Evolutionary conservation across 768 basidiomycete species (phyloP).

Genomic region (Lanmaoa pseudosensibilis): DNA sequence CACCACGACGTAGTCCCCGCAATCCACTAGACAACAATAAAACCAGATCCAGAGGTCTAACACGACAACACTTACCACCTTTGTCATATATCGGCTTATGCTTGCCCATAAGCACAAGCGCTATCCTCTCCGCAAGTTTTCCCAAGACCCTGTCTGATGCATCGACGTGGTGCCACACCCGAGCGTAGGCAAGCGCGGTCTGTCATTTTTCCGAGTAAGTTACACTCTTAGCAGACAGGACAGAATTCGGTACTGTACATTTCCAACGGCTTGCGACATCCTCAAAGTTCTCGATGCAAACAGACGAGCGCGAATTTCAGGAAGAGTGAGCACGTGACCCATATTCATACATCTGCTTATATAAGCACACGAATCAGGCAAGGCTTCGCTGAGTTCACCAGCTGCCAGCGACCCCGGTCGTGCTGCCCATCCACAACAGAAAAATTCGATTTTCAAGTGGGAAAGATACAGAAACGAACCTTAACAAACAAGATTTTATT

Average conservation of each 20-base stretch:
- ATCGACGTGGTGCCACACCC: conserved; percentile 95
- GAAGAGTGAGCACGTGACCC: not conserved
- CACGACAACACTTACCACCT: conserved; percentile 53
- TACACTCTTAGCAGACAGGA: not conserved
- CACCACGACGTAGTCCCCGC: conserved; percentile 96
- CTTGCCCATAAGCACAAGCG: conserved; percentile 96
- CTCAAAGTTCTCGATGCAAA: not conserved
- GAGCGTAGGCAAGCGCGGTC: conserved; percentile 95
- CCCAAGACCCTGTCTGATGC: conserved; percentile 90
- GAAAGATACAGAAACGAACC: too few relatives aligned
- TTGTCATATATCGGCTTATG: conserved; percentile 98
- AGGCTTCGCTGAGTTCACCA: not conserved
- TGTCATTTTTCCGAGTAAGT: conserved; percentile 32
- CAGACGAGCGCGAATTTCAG: not conserved
- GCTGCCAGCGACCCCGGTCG: too few relatives aligned
- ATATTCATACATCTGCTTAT: not conserved
- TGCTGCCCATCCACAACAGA: too few relatives aligned
- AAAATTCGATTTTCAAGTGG: too few relatives aligned
- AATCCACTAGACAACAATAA: conserved; percentile 66
- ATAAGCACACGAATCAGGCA: not conserved
- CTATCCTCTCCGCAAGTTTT: conserved; percentile 91
- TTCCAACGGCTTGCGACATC: conserved; percentile 85
- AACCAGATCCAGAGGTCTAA: not conserved
- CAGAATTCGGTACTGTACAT: conserved; percentile 49
- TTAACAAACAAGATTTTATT: too few relatives aligned